Conservation (phyloP, 257 asterid genomes). For the Plectranthus barbatus region DNA sequence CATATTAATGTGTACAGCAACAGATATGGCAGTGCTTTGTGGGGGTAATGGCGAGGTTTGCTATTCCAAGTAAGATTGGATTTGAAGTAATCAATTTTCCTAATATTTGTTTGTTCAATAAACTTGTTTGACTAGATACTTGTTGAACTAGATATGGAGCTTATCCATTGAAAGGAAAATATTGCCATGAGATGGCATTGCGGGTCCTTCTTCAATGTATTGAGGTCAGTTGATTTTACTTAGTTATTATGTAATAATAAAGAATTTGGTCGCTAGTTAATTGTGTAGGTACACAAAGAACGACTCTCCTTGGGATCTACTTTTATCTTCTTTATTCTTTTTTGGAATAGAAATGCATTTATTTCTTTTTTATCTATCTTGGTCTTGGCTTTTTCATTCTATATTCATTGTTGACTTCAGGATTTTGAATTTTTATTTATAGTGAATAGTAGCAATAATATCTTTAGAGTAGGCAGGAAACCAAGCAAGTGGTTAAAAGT, state of each 20-base stretch:
- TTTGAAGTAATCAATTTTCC: background rate
- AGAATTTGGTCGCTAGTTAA: background rate
- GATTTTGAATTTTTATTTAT: background rate
- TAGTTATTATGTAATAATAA: background rate
- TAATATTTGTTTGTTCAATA: background rate
- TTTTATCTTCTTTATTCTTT: background rate
- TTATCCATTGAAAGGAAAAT: constrained; percentile 87
- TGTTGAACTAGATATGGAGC: constrained; percentile 72
- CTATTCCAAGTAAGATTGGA: constrained; percentile 85
- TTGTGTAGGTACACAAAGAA: background rate
- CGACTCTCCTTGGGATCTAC: background rate
- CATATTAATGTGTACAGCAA: constrained; percentile 90
- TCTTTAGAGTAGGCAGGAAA: background rate
- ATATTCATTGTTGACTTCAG: background rate
- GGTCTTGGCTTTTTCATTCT: background rate
- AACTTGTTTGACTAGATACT: constrained; percentile 15
- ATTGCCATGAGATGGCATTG: constrained; percentile 98
- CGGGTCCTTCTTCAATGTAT: constrained; percentile 93
- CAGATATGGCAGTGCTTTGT: constrained; percentile 98
- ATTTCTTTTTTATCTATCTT: background rate
- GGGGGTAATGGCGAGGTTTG: constrained; percentile 96
- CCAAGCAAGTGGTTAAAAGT: background rate
- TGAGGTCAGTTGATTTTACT: constrained; percentile 50
- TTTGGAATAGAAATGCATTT: too few relatives aligned
- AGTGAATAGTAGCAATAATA: background rate